Evolutionary conservation across 805 yeast species (phyloP), one percentile per base, ranked within the genome.

Genomic region (Saccharomycopsis vini): DNA sequence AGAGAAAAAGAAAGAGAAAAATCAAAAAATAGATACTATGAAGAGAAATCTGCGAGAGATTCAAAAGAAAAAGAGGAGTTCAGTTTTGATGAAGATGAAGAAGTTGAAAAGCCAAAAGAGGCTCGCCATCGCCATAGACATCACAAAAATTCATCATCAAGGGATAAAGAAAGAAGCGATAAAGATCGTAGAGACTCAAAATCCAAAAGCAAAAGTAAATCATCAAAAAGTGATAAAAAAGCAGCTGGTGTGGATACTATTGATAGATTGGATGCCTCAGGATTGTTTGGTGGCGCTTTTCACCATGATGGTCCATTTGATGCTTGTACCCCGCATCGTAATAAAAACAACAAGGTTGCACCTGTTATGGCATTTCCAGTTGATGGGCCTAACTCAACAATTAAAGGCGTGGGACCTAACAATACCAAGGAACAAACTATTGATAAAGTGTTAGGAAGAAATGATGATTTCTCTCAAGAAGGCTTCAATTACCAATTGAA

Each of bases 221-320:
- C 36, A 10, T 12, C 36, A 3, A 40, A 39, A 5, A 20, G 12
- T 12, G 41, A 19, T 3, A 47, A 47, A 22, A 47, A 46, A 31
- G 47, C 45, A 12, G 46, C 47, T n/a, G 52, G 52, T 9, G 79
- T 89, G 44, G 98, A 90, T 57, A 86, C 94, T 3, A 92, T 92
- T 54, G 98, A 92, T 66, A 85, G 85, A 62, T 71, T 92, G 56
- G 98, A 92, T 62, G 98, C 90, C 38, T 89, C 97, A 10, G 97
- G 95, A 1, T 72, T 89, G 50, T 89, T 85, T 59, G 97, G 96
- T 21, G 86, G 87, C 15, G 86, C 94, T 2, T 92, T 92, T 72
- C 98, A 92, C 62, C 97, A 92, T 62, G 98, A 92, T 64, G 98
- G 98, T 10, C 98, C 98, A 13, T 92, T 92, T 60, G 98, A 92